phyloP scores from a whole-genome alignment of 2,329 filamentous ascomycete species.

The Stachybotrys echinatus region DNA sequence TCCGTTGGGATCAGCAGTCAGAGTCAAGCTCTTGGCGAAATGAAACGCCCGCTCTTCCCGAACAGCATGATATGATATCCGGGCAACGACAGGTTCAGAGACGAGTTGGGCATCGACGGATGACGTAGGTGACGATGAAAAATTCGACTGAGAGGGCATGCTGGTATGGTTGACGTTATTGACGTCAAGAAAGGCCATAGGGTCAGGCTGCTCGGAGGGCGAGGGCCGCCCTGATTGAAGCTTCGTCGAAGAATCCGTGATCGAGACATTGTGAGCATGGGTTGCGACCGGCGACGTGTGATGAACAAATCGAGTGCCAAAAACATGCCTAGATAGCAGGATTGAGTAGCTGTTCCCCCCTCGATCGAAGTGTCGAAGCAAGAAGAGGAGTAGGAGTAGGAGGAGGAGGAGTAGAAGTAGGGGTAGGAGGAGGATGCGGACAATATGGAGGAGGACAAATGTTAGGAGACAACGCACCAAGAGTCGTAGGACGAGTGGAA shows the following conservation, averaged over 20 bases:
- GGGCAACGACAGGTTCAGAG: constrained; percentile 68
- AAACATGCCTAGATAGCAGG: constrained; percentile 51
- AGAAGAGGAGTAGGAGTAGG: too few relatives aligned
- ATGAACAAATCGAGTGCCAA: constrained; percentile 55
- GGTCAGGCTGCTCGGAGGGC: constrained; percentile 30
- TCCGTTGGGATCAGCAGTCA: constrained; percentile 65
- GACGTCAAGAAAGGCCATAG: constrained; percentile 34
- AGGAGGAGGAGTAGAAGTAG: not conserved
- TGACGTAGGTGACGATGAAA: constrained; percentile 24
- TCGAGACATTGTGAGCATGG: constrained; percentile 37
- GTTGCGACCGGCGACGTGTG: constrained; percentile 42
- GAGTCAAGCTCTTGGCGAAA: constrained; percentile 67
- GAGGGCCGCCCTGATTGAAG: constrained; percentile 37
- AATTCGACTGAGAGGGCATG: constrained; percentile 16
- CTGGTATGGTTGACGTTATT: constrained; percentile 22
- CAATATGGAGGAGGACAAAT: not conserved
- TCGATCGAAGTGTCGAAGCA: too few relatives aligned
- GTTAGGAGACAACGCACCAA: constrained; percentile 66
- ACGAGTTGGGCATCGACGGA: constrained; percentile 45
- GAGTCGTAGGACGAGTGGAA: constrained; percentile 76
- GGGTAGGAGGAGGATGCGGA: not conserved
- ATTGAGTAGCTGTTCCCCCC: constrained; percentile 10
- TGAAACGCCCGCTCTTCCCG: constrained; percentile 85
- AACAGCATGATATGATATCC: constrained; percentile 75
- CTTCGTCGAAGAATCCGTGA: constrained; percentile 36